Evolutionary conservation across 2,329 filamentous ascomycete species (phyloP).

Genomic region (Alternaria solani): DNA sequence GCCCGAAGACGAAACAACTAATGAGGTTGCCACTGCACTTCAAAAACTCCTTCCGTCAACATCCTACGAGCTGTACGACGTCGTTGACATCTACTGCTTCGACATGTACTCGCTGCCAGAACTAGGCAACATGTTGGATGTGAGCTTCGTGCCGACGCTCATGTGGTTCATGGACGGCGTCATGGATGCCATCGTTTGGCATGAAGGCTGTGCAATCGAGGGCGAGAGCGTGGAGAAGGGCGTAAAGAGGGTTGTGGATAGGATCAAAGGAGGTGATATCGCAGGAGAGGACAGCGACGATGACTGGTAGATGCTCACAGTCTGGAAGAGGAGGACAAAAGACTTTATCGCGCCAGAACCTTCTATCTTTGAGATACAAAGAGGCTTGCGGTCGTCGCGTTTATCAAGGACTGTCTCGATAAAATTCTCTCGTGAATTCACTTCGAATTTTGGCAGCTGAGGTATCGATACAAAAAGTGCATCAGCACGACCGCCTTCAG

Average conservation of each 20-base stretch:
- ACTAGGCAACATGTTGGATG: conserved; percentile 28
- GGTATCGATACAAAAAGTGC: background rate
- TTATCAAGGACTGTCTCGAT: background rate
- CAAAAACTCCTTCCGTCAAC: conserved; percentile 26
- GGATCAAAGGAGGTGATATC: conserved; percentile 37
- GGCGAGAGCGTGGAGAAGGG: conserved; percentile 34
- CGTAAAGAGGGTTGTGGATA: conserved; percentile 34
- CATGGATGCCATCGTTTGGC: conserved; percentile 35
- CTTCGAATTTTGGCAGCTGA: background rate
- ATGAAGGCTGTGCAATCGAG: conserved; percentile 32
- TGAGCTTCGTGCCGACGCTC: conserved; percentile 35
- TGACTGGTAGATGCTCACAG: conserved; percentile 21
- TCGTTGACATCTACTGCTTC: conserved; percentile 32
- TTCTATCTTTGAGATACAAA: background rate
- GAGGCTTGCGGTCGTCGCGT: background rate
- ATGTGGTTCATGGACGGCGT: conserved; percentile 37
- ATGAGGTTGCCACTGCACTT: conserved; percentile 21
- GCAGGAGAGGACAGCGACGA: conserved; percentile 31
- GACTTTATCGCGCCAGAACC: background rate
- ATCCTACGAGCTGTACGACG: conserved; percentile 16
- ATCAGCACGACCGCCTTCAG: background rate
- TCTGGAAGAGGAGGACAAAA: background rate
- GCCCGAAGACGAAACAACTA: conserved; percentile 32
- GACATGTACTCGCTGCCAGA: conserved; percentile 36
- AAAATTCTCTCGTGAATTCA: background rate